Conservation (phyloP, 305 asterid genomes). For the Fraxinus paxiana region DNA sequence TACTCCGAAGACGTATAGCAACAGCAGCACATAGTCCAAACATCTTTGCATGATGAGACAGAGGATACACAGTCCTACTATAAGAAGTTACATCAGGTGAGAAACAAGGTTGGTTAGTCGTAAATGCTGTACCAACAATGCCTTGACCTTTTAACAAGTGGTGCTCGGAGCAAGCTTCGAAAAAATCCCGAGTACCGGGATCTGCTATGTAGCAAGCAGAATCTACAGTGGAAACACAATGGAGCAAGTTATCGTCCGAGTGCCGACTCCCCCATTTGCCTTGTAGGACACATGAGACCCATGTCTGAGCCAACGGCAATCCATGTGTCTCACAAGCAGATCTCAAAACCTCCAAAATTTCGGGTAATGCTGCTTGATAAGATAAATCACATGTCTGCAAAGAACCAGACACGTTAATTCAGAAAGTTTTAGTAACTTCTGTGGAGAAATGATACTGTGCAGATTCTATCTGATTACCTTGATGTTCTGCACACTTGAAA, state of each 20-base stretch:
- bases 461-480: slow-evolving; percentile 44
- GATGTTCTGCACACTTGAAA: slow-evolving; percentile 33
- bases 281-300: slow-evolving; percentile 74
- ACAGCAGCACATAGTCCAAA: slow-evolving; percentile 74
- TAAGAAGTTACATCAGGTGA: slow-evolving; percentile 58
- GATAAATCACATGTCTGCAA: slow-evolving; percentile 56
- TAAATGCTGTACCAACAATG: slow-evolving; percentile 73
- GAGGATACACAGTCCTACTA: slow-evolving; percentile 76
- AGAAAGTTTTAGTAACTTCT: slow-evolving; percentile 1
- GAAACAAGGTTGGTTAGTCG: slow-evolving; percentile 78
- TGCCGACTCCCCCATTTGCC: slow-evolving; percentile 70
- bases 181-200: slow-evolving; percentile 53
- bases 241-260: slow-evolving; percentile 56
- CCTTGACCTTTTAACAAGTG: slow-evolving; percentile 86
- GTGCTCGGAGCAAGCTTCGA: slow-evolving; percentile 81
- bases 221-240: slow-evolving; percentile 70
- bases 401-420: slow-evolving; percentile 7
- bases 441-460: background rate
- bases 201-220: slow-evolving; percentile 72
- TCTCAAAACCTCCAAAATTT: slow-evolving; percentile 58
- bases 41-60: slow-evolving; percentile 84
- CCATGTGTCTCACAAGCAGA: slow-evolving; percentile 54
- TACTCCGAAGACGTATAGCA: slow-evolving; percentile 74
- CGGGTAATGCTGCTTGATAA: slow-evolving; percentile 73
- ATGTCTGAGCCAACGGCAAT: slow-evolving; percentile 32